A percentile compares a stretch with the other conserved stretches of the same genome.
Conservation (phyloP, 2,329 filamentous ascomycete species). For the Atkinsonella texensis region DNA sequence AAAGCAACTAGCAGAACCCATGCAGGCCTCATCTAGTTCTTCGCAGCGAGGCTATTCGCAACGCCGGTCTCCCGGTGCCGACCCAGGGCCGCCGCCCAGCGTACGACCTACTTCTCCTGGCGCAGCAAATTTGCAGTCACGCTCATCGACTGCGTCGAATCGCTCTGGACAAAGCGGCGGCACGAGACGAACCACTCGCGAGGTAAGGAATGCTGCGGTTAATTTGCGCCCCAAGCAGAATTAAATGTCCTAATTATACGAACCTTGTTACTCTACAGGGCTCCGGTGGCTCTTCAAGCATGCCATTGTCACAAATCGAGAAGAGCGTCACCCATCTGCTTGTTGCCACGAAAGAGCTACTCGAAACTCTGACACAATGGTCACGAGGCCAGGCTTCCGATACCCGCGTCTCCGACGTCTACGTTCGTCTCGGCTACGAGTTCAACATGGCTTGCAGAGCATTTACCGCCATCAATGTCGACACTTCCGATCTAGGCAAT, state of each 20-base stretch:
- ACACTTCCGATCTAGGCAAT: slow-evolving; percentile 86
- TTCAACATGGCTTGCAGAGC: slow-evolving; percentile 98
- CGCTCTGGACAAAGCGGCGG: slow-evolving; percentile 37
- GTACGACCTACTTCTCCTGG: slow-evolving; percentile 51
- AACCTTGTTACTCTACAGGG: slow-evolving; percentile 15
- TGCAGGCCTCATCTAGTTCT: slow-evolving; percentile 36
- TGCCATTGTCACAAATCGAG: slow-evolving; percentile 85
- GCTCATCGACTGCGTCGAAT: slow-evolving; percentile 55
- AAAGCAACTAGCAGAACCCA: slow-evolving; percentile 12
- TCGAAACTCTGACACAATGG: slow-evolving; percentile 97
- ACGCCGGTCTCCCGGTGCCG: slow-evolving; percentile 51
- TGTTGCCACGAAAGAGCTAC: slow-evolving; percentile 92
- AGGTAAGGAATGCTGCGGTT: slow-evolving; percentile 16
- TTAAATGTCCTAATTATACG: not conserved
- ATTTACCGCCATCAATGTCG: slow-evolving; percentile 93
- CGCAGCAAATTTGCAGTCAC: slow-evolving; percentile 42
- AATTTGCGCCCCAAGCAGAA: not conserved
- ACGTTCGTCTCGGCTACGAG: slow-evolving; percentile 93
- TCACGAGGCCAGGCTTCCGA: slow-evolving; percentile 86
- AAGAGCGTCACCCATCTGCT: slow-evolving; percentile 97
- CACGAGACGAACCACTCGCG: slow-evolving; percentile 21
- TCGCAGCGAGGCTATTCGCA: slow-evolving; percentile 41
- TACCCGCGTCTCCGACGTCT: slow-evolving; percentile 93
- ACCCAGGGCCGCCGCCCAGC: slow-evolving; percentile 45
- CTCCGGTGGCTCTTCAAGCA: slow-evolving; percentile 53